phyloP scores from a whole-genome alignment of 768 basidiomycete genomes.

The Harrya chromipes region DNA sequence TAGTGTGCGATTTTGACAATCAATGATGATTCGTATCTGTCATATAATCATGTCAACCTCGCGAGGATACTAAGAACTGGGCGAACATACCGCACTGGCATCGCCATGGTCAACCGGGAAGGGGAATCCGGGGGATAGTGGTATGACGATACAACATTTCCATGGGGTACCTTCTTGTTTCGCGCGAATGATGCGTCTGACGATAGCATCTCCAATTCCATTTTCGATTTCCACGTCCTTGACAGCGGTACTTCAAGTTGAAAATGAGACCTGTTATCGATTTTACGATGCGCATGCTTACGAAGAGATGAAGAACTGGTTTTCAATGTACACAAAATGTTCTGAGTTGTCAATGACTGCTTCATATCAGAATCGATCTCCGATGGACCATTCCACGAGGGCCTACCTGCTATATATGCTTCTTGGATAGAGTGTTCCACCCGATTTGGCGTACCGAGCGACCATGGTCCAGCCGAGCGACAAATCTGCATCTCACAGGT shows the following conservation, averaged over 20 bases:
- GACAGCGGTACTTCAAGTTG: slow-evolving; percentile 64
- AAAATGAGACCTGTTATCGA: neutral
- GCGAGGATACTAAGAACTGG: neutral
- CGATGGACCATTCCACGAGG: neutral
- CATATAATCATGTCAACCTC: neutral
- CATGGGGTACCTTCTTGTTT: slow-evolving; percentile 77
- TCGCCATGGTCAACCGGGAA: slow-evolving; percentile 91
- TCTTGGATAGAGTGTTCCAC: slow-evolving; percentile 93
- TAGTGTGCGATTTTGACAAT: slow-evolving; percentile 91
- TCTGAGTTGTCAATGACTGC: slow-evolving; percentile 90
- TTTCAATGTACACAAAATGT: slow-evolving; percentile 98
- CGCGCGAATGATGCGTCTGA: slow-evolving; percentile 86
- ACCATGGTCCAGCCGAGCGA: slow-evolving; percentile 95
- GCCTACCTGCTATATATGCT: slow-evolving; percentile 82
- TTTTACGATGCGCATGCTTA: slow-evolving; percentile 35
- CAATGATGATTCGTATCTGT: slow-evolving; percentile 89
- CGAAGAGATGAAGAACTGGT: slow-evolving; percentile 91
- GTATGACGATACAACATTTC: slow-evolving; percentile 92
- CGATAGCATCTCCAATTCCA: slow-evolving; percentile 90
- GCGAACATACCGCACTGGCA: slow-evolving; percentile 74
- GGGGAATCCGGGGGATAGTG: slow-evolving; percentile 89
- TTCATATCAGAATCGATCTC: neutral
- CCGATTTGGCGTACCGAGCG: slow-evolving; percentile 81
- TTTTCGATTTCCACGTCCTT: slow-evolving; percentile 89
- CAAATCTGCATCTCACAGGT: slow-evolving; percentile 98